phyloP scores from a whole-genome alignment of 192 early-diverging fungal genomes.

The Hyaloraphidium curvatum region DNA sequence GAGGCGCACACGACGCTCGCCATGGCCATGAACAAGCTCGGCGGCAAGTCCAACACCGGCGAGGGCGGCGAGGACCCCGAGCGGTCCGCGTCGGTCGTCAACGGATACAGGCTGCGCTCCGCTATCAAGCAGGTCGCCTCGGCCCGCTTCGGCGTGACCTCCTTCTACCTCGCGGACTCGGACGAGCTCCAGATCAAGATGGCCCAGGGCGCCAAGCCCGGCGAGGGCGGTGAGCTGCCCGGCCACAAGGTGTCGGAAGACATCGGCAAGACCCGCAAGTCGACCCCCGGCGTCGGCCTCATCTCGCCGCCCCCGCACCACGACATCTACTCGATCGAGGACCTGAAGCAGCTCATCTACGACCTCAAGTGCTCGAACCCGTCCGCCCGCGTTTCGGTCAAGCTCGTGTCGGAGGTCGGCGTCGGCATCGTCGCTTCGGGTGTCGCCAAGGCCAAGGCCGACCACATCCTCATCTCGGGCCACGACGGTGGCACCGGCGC shows the following conservation, averaged over 20 bases:
- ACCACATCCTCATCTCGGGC: slow-evolving; percentile 81
- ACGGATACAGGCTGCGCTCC: slow-evolving; percentile 69
- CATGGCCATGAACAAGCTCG: slow-evolving; percentile 84
- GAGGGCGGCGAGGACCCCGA: slow-evolving; percentile 92
- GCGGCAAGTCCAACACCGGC: slow-evolving; percentile 96
- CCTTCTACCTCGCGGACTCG: slow-evolving; percentile 79
- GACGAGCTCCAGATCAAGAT: slow-evolving; percentile 99
- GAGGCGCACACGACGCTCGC: slow-evolving; percentile 87
- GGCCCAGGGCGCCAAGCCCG: slow-evolving; percentile 98
- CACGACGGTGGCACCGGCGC: slow-evolving; percentile 99
- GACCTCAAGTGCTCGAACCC: slow-evolving; percentile 92
- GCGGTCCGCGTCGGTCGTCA: slow-evolving; percentile 35
- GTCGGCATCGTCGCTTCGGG: slow-evolving; percentile 93
- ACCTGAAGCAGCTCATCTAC: slow-evolving; percentile 96
- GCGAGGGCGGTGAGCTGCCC: slow-evolving; percentile 83
- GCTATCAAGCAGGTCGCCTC: slow-evolving; percentile 98
- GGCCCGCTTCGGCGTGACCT: slow-evolving; percentile 94
- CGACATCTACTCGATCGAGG: slow-evolving; percentile 98
- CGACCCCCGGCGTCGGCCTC: slow-evolving; percentile 85
- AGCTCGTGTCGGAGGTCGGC: slow-evolving; percentile 93
- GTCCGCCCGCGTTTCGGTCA: slow-evolving; percentile 79
- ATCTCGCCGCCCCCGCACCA: slow-evolving; percentile 97
- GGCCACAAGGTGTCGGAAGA: slow-evolving; percentile 50
- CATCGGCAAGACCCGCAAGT: slow-evolving; percentile 76
- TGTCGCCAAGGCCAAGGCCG: slow-evolving; percentile 91